These are phyloP conservation scores for Coleophoma crateriformis DNA, from an alignment of 2,329 filamentous ascomycete species.

Conservation along the genomic window DNA sequence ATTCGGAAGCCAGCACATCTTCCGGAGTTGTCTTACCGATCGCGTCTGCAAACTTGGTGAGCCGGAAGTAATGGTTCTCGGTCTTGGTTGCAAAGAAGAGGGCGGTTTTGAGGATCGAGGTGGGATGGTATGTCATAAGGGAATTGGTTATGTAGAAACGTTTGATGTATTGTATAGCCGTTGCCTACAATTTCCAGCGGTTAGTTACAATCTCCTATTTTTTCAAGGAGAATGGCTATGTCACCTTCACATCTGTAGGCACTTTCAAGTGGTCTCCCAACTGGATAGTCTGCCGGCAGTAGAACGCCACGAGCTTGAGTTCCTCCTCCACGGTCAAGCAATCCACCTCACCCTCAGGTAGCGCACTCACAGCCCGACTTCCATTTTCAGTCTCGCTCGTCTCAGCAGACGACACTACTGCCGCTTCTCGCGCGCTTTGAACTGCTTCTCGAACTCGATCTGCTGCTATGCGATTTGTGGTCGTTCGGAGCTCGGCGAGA, in stretches of 20 bases:
- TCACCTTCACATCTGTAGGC: conserved; percentile 54
- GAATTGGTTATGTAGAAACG: conserved; percentile 96
- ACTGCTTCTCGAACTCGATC: conserved; percentile 58
- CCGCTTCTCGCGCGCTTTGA: conserved; percentile 34
- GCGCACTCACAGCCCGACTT: conserved; percentile 13
- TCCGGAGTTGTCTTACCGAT: conserved; percentile 69
- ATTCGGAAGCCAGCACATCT: conserved; percentile 85
- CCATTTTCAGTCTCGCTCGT: conserved; percentile 27
- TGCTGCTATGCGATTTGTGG: conserved; percentile 75
- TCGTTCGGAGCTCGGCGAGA: conserved; percentile 65
- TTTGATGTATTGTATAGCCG: conserved; percentile 60
- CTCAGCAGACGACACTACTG: conserved; percentile 25
- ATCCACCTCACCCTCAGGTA: conserved; percentile 49
- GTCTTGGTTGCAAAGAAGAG: conserved; percentile 93
- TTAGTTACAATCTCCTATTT: background rate
- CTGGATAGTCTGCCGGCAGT: conserved; percentile 56
- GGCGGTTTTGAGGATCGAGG: conserved; percentile 81
- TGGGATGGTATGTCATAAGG: conserved; percentile 92
- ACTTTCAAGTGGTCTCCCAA: conserved; percentile 55
- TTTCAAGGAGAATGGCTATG: conserved; percentile 8
- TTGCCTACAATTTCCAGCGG: conserved; percentile 17
- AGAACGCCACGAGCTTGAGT: conserved; percentile 73
- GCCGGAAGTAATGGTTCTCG: conserved; percentile 65
- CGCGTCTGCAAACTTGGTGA: conserved; percentile 60
- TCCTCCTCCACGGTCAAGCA: conserved; percentile 84